phyloP scores from a whole-genome alignment of 2,329 filamentous ascomycete genomes.

The Epichloe brachyelytri region DNA sequence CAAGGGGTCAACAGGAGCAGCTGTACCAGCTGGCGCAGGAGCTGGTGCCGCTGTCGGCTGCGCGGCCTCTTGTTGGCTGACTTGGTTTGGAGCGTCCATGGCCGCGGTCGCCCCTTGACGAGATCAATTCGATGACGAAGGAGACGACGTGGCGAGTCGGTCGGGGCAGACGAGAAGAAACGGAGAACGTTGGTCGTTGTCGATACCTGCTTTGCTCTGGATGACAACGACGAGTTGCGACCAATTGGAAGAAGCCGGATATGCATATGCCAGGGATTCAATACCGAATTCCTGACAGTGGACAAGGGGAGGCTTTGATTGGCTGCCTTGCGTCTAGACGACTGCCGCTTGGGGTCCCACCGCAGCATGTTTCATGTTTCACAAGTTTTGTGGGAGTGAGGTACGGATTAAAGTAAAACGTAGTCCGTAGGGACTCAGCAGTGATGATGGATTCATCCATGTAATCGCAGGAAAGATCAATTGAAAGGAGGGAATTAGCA shows the following conservation, averaged over 20 bases:
- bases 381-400: too few species aligned
- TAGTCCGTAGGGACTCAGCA: too few species aligned
- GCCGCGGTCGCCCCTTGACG: neutral
- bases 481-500: neutral
- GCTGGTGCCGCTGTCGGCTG: neutral
- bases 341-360: neutral
- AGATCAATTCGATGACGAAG: constrained; percentile 1
- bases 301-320: constrained; percentile 1
- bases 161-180: neutral
- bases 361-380: neutral
- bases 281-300: neutral
- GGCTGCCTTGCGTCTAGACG: neutral
- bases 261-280: neutral
- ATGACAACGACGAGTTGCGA: constrained; percentile 1
- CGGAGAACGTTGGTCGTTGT: neutral
- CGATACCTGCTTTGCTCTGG: neutral
- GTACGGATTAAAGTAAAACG: too few species aligned
- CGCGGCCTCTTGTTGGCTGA: neutral
- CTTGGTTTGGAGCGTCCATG: constrained; percentile 3
- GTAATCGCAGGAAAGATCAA: too few species aligned
- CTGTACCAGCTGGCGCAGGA: constrained; percentile 2
- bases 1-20: neutral
- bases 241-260: constrained; percentile 3
- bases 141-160: neutral
- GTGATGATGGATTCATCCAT: too few species aligned